Evolutionary conservation across 352 stramenopile species (phyloP).

Genomic region (Bremia lactucae): DNA sequence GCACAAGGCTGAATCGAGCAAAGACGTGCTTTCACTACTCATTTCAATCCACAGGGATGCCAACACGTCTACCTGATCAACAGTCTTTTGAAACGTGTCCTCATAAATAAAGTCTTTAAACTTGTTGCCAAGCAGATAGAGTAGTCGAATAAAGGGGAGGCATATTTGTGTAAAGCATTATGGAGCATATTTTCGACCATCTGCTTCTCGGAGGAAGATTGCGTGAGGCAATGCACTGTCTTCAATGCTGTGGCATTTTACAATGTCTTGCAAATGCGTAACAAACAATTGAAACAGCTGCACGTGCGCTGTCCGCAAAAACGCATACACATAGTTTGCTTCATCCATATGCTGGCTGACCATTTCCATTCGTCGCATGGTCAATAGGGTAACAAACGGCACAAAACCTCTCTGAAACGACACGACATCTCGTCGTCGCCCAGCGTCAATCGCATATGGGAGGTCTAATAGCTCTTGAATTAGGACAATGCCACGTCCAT

Average conservation of each 20-base stretch:
- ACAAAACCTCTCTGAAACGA: constrained; percentile 31
- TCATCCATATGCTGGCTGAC: constrained; percentile 26
- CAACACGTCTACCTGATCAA: constrained; percentile 15
- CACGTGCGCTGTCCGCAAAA: constrained; percentile 12
- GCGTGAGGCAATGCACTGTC: constrained; percentile 12
- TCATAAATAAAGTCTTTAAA: constrained; percentile 42
- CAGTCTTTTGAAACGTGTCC: constrained; percentile 17
- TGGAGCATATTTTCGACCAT: constrained; percentile 21
- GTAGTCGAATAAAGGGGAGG: constrained; percentile 25
- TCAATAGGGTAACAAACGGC: constrained; percentile 22
- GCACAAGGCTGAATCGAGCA: constrained; percentile 20
- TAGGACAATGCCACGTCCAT: constrained; percentile 18
- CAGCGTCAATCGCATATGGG: constrained; percentile 24
- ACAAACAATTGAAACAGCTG: constrained; percentile 23
- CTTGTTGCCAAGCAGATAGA: constrained; percentile 31
- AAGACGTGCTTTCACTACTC: not conserved
- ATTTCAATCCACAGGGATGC: constrained; percentile 17
- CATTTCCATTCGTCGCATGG: constrained; percentile 25
- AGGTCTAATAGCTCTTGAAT: constrained; percentile 20
- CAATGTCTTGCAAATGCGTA: constrained; percentile 20
- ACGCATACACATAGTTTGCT: constrained; percentile 32
- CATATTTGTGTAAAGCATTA: constrained; percentile 31
- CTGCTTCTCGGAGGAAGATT: constrained; percentile 14
- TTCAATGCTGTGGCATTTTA: constrained; percentile 22
- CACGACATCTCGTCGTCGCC: constrained; percentile 15